Evolutionary conservation across 441 rosid genomes (phyloP).

Genomic region (Gossypium trilobum): DNA sequence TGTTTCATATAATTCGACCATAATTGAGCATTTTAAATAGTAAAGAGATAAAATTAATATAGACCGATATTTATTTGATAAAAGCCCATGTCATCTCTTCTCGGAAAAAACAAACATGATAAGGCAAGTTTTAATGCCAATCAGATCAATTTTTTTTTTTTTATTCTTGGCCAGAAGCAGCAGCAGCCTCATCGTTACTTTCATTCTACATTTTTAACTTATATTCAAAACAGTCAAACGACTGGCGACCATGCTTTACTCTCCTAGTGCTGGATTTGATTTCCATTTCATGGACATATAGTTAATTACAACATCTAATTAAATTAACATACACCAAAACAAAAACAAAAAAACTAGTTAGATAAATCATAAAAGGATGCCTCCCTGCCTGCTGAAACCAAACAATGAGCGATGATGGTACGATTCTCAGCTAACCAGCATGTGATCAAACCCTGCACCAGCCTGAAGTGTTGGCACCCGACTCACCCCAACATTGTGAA

Average conservation of each 20-base stretch:
- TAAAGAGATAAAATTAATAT: too few relatives aligned
- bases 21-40: too few relatives aligned
- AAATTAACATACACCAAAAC: not conserved
- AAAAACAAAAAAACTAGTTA: not conserved
- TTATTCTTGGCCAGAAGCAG: not conserved
- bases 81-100: too few relatives aligned
- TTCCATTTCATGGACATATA: not conserved
- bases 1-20: too few relatives aligned
- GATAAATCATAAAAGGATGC: constrained; percentile 2
- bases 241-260: not conserved
- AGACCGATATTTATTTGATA: too few relatives aligned
- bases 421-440: constrained; percentile 49
- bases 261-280: not conserved
- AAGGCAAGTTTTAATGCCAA: too few relatives aligned
- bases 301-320: constrained; percentile 1
- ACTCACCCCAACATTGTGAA: constrained; percentile 69
- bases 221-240: not conserved
- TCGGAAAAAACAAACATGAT: too few relatives aligned
- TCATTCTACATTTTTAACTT: not conserved
- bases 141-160: not conserved
- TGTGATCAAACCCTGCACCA: constrained; percentile 78
- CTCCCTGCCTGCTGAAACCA: not conserved
- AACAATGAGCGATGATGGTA: not conserved
- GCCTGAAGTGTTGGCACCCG: constrained; percentile 65
- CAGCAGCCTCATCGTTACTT: not conserved